Percentiles rank a stretch among this genome's conserved stretches.
Conservation (phyloP, 345 rosid species). For the Euphorbia peplus region DNA sequence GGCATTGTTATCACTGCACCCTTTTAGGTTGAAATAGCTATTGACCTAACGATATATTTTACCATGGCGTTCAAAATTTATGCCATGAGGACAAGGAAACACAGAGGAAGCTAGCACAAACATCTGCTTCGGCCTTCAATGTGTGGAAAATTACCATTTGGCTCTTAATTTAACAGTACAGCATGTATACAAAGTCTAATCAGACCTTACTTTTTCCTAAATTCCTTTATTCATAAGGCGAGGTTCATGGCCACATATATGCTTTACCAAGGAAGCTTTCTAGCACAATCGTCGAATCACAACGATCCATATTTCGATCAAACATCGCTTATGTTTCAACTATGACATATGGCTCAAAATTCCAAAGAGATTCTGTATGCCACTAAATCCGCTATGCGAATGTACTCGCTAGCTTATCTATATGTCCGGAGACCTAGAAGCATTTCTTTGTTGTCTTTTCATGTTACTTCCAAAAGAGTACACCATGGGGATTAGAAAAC, state of each 20-base stretch:
- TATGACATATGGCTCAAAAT: not conserved
- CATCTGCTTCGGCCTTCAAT: not conserved
- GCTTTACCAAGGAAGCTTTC: no score
- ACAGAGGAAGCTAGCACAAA: not conserved
- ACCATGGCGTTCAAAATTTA: not conserved
- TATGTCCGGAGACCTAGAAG: not conserved
- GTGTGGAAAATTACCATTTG: not conserved
- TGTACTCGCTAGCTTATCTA: constrained; percentile 2
- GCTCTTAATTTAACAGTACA: no score
- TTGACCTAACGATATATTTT: not conserved
- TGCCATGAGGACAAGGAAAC: not conserved
- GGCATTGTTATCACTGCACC: not conserved
- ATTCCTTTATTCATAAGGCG: no score
- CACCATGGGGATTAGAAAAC: not conserved
- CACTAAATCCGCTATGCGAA: not conserved
- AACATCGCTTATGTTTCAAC: not conserved
- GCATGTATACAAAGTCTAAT: not conserved
- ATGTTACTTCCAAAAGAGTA: not conserved
- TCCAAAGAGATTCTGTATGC: not conserved
- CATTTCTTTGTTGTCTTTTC: not conserved
- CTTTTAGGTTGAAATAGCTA: not conserved
- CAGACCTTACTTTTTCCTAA: no score
- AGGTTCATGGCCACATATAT: no score
- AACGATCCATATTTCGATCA: not conserved
- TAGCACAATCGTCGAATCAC: no score